Evolutionary conservation across 371 early-diverging fungal genomes (phyloP), one percentile per base, ranked within the genome.

Genomic region (Rhizopus microsporus): DNA sequence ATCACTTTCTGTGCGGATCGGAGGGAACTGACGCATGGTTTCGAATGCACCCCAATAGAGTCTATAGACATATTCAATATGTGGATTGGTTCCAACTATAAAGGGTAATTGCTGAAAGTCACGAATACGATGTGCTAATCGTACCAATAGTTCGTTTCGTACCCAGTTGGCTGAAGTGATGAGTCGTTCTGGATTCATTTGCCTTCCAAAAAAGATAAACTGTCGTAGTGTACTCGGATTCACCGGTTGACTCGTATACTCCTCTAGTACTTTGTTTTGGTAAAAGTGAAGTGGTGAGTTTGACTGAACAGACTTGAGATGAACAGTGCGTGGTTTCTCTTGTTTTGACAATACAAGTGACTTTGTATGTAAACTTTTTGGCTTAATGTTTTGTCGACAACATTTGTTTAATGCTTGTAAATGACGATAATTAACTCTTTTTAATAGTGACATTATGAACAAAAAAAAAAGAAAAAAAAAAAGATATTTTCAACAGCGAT

Each of bases 1-100:
- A 51, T 92, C 86, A 17, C 90, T 83, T 44, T 89, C 58, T 6
- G 84, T 88, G 48, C 69, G 64, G 49, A 97, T 88, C 59, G 69
- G 69, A 1, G 87, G 85, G 12, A 89, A 75, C 17, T 82, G 71
- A 37, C 90, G 82, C 15, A 96, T 72, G 13, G 67, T 68, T 51
- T 94, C 92, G 69, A 97, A 96, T 0, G 95, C 94, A 13, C 83
- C 82, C 87, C 92, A 94, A 72, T 96, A 96, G n/a, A 93, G 84
- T 43, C 81, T 77, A 60, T 96, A 96, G 3, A 93, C 87, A 35
- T 74, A 80, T 51, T 90, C 85, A 58, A 97, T 87, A 65, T 94
- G 92, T 2, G 96, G 94, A 69, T 96, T 94, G 15, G 89, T 90
- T 10, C 94, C 97, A 10, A 95, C 91, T 45, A 94, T 90, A 60